Base-by-base conservation (phyloP, 768 basidiomycete species). In the Serendipita sp. region DNA sequence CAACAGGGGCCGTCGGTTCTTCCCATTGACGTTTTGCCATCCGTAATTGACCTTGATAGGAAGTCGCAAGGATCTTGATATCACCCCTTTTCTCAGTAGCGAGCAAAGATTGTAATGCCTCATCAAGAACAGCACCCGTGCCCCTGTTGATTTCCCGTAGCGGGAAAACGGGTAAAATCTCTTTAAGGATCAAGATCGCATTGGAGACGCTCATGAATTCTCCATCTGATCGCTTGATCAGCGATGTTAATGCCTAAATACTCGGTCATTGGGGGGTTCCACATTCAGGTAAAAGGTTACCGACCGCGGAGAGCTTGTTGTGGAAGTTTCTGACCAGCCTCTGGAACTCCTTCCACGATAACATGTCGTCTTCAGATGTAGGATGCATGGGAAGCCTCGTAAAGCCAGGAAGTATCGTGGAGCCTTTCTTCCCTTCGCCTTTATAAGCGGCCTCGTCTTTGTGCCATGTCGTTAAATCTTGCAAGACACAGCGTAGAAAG, bases 191-290 rank as follows among this genome's bases (percentile, higher is more conserved):
- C 42, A 94, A 82, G 72, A 98, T 88, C n/a, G 90, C 81, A 70
- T 99, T 99, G 73, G 95, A 94, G 61, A 97, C 89, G 68, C 92
- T 92, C 88, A 97, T 95, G 71, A 94, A 98, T 69, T 94, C 94
- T 58, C 81, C 82, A 14, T 38, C 38, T 14, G 38, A 14, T 38
- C 1, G 92, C 86, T 68, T 85, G 80, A 65, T 30, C 3, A 58
- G 33, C 14, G 53, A 4, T 58, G 53, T 33, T 9, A 58, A 13
- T 31, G 53, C 20, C 53, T 24, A 34, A 22, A 20, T 53, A 61
- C 28, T 51, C 45, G 61, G 1, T 24, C 20, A 14, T 1, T 63
- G 16, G 65, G 60, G 61, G n/a, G 45, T 30, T 26, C 14, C 42
- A 31, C 44, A 31, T 33, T 38, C 14, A 1, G 22, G 24, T 26